Conservation (phyloP, 768 basidiomycete species). For the Phlebiopsis flavidoalba region DNA sequence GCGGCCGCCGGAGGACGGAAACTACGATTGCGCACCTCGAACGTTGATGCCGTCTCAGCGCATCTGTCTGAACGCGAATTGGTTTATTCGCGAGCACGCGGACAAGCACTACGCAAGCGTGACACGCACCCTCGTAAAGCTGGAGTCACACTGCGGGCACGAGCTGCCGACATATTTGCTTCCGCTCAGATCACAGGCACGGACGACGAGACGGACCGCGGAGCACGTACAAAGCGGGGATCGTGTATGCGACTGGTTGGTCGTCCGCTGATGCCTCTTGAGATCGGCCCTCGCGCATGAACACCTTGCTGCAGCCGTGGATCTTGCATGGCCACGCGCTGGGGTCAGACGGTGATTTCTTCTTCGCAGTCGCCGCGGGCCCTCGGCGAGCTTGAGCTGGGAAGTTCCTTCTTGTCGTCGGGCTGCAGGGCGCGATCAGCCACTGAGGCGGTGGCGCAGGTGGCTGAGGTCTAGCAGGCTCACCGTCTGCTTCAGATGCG, state of each 20-base stretch:
- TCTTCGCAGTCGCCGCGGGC: slow-evolving; percentile 27
- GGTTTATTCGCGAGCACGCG: not conserved
- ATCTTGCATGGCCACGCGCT: slow-evolving; percentile 78
- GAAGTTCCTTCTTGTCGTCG: slow-evolving; percentile 37
- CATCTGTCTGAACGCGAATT: slow-evolving; percentile 58
- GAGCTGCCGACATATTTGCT: slow-evolving; percentile 34
- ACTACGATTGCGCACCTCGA: slow-evolving; percentile 50
- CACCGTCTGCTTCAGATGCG: slow-evolving; percentile 25
- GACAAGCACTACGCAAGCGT: not conserved
- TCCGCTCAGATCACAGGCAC: slow-evolving; percentile 5
- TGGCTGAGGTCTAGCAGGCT: slow-evolving; percentile 25
- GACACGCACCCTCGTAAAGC: slow-evolving; percentile 66
- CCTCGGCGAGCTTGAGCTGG: not conserved
- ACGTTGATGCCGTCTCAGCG: slow-evolving; percentile 74
- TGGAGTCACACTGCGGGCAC: slow-evolving; percentile 77
- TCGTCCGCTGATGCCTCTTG: slow-evolving; percentile 77
- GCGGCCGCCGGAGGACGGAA: not conserved
- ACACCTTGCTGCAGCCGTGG: slow-evolving; percentile 76
- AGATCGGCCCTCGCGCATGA: slow-evolving; percentile 79
- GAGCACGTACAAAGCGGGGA: slow-evolving; percentile 59
- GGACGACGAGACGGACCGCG: slow-evolving; percentile 21
- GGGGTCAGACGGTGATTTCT: slow-evolving; percentile 34
- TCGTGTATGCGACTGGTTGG: slow-evolving; percentile 69
- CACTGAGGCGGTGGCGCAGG: slow-evolving; percentile 18
- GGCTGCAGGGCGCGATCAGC: slow-evolving; percentile 16